These are phyloP conservation scores for Saccharomycopsis amapae DNA, from an alignment of 805 yeast genomes.

Conservation along the genomic window DNA sequence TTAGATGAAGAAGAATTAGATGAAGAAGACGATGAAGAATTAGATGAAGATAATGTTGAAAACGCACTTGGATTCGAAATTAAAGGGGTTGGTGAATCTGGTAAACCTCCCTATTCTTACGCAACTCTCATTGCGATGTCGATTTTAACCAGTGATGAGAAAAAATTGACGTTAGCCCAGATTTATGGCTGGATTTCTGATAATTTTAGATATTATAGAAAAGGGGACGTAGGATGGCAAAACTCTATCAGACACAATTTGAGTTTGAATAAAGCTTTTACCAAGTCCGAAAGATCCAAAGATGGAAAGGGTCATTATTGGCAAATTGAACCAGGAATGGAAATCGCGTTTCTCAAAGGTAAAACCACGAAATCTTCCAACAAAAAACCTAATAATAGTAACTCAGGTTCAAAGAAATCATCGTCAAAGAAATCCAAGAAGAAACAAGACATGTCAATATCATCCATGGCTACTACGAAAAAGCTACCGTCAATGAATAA, in stretches of 20 bases:
- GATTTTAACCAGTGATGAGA: slow-evolving; percentile 66
- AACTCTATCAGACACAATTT: slow-evolving; percentile 93
- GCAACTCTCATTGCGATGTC: slow-evolving; percentile 94
- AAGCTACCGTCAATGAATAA: not conserved
- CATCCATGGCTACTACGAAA: not conserved
- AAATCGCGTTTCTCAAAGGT: slow-evolving; percentile 67
- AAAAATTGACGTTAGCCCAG: slow-evolving; percentile 70
- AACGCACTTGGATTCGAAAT: slow-evolving; percentile 7
- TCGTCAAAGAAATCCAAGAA: slow-evolving; percentile 12
- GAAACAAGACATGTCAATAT: slow-evolving; percentile 3
- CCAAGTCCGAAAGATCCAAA: slow-evolving; percentile 83
- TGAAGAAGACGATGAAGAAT: slow-evolving; percentile 1
- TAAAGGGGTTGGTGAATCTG: slow-evolving; percentile 22
- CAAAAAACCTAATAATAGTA: slow-evolving; percentile 7
- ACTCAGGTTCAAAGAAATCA: slow-evolving; percentile 1
- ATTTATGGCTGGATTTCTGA: slow-evolving; percentile 89
- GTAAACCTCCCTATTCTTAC: slow-evolving; percentile 89
- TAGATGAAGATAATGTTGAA: not conserved
- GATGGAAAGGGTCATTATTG: slow-evolving; percentile 87
- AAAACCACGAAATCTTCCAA: slow-evolving; percentile 29
- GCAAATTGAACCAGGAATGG: slow-evolving; percentile 81
- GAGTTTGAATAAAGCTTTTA: slow-evolving; percentile 86
- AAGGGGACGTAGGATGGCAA: slow-evolving; percentile 93
- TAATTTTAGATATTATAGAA: slow-evolving; percentile 75
- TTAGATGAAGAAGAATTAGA: slow-evolving; percentile 7